These are phyloP conservation scores for Kuraishia piskuri DNA, from an alignment of 805 yeast genomes.

Conservation along the genomic window DNA sequence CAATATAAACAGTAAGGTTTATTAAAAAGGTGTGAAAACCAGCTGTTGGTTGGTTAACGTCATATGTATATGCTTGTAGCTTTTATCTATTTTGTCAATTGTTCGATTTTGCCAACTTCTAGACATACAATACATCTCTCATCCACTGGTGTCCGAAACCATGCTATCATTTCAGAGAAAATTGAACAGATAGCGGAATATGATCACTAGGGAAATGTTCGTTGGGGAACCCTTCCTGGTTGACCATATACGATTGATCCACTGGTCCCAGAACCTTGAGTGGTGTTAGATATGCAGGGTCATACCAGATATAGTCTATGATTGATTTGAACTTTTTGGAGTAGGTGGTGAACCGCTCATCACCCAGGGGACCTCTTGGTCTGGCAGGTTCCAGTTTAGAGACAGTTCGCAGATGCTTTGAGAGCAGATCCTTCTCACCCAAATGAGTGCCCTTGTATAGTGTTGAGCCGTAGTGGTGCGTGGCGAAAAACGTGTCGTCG, in stretches of 20 bases:
- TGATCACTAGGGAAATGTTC: constrained; percentile 51
- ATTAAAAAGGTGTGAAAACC: too few species aligned
- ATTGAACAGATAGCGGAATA: constrained; percentile 30
- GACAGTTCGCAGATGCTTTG: neutral
- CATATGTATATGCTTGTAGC: too few species aligned
- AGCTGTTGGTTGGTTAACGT: too few species aligned
- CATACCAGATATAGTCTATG: constrained; percentile 53
- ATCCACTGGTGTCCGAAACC: too few species aligned
- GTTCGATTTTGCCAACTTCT: too few species aligned
- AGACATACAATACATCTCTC: too few species aligned
- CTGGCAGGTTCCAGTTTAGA: neutral
- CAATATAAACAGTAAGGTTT: too few species aligned
- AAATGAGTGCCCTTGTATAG: constrained; percentile 1
- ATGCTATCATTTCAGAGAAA: constrained; percentile 12
- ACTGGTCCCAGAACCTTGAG: constrained; percentile 45
- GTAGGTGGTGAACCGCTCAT: constrained; percentile 28
- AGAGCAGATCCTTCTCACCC: constrained; percentile 10
- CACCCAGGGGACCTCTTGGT: neutral
- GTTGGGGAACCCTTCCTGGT: constrained; percentile 41
- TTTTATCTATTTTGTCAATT: too few species aligned
- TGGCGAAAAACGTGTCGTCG: constrained; percentile 12
- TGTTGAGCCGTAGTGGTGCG: constrained; percentile 11
- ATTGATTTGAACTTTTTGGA: constrained; percentile 41
- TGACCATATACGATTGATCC: constrained; percentile 22
- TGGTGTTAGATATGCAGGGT: constrained; percentile 28